Conservation (phyloP, 2,329 filamentous ascomycete species). For the Ascochyta rabiei region DNA sequence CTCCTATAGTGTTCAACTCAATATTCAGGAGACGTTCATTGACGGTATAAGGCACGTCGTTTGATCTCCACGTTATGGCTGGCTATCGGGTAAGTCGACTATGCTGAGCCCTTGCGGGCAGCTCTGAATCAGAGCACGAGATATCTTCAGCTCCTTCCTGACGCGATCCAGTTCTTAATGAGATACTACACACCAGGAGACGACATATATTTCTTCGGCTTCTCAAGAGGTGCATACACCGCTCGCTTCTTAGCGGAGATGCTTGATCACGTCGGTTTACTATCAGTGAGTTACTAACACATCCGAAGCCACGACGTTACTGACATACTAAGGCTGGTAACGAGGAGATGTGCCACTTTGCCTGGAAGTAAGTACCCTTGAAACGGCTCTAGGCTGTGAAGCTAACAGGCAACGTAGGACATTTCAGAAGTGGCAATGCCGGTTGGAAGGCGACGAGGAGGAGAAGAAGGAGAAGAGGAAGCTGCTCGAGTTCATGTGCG, state of each 20-base stretch:
- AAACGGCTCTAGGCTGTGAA: neutral
- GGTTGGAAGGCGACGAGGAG: slow-evolving; percentile 48
- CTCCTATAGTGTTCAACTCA: neutral
- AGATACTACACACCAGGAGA: slow-evolving; percentile 56
- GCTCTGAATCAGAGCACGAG: too few species aligned
- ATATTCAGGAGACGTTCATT: neutral
- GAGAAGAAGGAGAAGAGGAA: slow-evolving; percentile 61
- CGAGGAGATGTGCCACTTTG: slow-evolving; percentile 83
- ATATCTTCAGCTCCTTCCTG: neutral
- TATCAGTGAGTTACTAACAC: slow-evolving; percentile 55
- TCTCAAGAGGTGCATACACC: slow-evolving; percentile 58
- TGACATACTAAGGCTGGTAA: slow-evolving; percentile 65
- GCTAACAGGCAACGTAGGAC: slow-evolving; percentile 48
- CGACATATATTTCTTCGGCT: slow-evolving; percentile 57
- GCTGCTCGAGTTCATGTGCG: slow-evolving; percentile 77
- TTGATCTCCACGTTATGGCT: slow-evolving; percentile 82
- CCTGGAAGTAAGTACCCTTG: slow-evolving; percentile 65
- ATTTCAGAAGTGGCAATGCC: slow-evolving; percentile 74
- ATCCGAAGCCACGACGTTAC: neutral
- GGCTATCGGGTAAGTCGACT: slow-evolving; percentile 72
- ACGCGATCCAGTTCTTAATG: slow-evolving; percentile 51
- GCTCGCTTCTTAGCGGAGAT: slow-evolving; percentile 71
- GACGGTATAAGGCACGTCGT: slow-evolving; percentile 65
- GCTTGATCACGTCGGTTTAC: slow-evolving; percentile 80
- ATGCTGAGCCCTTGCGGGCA: too few species aligned